Conservation (phyloP, 495 filamentous ascomycete genomes). For the Xanthoparmelia taractica region DNA sequence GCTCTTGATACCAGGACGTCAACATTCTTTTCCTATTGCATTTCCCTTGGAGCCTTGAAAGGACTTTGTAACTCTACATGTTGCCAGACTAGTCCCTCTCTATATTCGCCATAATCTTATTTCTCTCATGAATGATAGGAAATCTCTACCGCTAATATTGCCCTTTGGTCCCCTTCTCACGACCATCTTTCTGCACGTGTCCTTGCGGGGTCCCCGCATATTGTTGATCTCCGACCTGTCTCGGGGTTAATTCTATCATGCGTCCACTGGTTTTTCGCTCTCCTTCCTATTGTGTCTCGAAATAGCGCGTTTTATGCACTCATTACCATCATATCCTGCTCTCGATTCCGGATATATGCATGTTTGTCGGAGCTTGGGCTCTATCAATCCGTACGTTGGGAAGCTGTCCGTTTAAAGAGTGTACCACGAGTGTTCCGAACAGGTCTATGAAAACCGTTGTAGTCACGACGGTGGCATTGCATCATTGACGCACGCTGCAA, state of each 20-base stretch:
- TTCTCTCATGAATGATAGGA: not conserved
- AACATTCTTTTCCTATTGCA: no score
- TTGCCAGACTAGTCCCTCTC: not conserved
- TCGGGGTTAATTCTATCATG: not conserved
- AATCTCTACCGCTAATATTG: no score
- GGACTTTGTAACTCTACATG: not conserved
- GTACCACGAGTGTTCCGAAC: not conserved
- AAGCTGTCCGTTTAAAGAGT: not conserved
- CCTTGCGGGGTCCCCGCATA: not conserved
- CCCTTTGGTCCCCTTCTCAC: not conserved
- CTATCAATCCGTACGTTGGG: not conserved
- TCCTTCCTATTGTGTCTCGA: not conserved
- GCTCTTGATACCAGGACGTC: not conserved
- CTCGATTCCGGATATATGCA: not conserved
- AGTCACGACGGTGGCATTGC: not conserved
- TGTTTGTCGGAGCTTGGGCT: not conserved
- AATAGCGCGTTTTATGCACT: not conserved
- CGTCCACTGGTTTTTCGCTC: not conserved
- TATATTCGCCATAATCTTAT: not conserved
- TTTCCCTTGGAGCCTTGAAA: no score
- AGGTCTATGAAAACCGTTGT: no score
- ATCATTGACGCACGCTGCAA: not conserved
- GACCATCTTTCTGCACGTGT: not conserved
- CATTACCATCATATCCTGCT: not conserved
- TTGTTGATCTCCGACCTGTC: not conserved